Evolutionary conservation across 1,284 basidiomycete genomes (phyloP), one percentile per base, ranked within the genome.

Genomic region (Heliocybe sulcata): DNA sequence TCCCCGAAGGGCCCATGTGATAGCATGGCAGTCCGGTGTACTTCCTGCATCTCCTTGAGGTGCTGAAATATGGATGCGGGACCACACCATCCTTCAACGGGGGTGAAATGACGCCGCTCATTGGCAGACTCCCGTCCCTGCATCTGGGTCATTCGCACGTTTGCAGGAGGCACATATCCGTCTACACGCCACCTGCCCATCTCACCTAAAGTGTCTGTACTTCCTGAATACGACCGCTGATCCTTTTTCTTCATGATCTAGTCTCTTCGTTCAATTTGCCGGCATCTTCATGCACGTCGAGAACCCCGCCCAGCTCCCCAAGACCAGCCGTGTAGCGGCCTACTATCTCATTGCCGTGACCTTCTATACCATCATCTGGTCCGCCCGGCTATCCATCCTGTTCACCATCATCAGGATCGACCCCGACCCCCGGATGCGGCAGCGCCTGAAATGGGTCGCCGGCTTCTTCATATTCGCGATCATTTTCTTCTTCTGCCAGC

Each of bases 391-490:
- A n/a, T 72, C 76, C 20, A 76, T 78, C 51, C 65, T 79, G 10
- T 75, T 73, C 60, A 76, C 76, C 3, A 70, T 79, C 54, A 74
- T 77, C 52, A 73, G 77, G 38, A 71, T 77, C 59, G 71, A 73
- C 51, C 70, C 69, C 12, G 67, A 67, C 53, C 61, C 57, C 2
- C n/a, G n/a, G n/a, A 35, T 47, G 1, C 60, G 64, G 12, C 58
- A 61, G 19, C 61, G 65, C 45, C 54, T 71, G 3, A 56, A 55
- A 26, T 59, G 60, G 29, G 62, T 69, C 3, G 68, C 66, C 9
- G 57, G 61, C 12, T 52, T 71, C n/a, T n/a, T n/a, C n/a, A n/a
- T 74, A 60, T 53, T 69, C 45, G 20, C 65, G 26, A 62, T 68
- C 10, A 63, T 69, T 20, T 22, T 61, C 26, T 56, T 72, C 54